These are phyloP conservation scores for Paraphaeosphaeria sporulosa DNA, from an alignment of 2,329 filamentous ascomycete genomes.

Conservation along the genomic window DNA sequence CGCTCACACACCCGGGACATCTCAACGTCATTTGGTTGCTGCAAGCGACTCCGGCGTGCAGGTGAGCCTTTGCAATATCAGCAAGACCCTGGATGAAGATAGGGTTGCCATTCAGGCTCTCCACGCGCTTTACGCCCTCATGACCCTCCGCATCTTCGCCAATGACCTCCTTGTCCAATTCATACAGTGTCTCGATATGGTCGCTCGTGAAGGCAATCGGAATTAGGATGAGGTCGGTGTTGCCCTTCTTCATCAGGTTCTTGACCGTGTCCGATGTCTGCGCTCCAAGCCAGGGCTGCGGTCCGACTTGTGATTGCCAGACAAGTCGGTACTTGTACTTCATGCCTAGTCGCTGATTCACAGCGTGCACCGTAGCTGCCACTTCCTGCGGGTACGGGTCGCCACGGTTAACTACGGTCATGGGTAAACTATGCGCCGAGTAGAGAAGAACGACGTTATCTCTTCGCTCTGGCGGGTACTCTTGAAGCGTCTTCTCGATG, in stretches of 20 bases:
- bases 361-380: conserved; percentile 91
- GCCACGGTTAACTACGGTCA: conserved; percentile 96
- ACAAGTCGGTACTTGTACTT: conserved; percentile 91
- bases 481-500: conserved; percentile 82
- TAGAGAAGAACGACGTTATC: conserved; percentile 87
- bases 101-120: conserved; percentile 88
- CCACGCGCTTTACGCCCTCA: conserved; percentile 77
- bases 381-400: conserved; percentile 97
- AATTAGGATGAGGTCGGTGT: conserved; percentile 88
- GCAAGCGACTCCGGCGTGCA: conserved; percentile 73
- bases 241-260: conserved; percentile 86
- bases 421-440: conserved; percentile 93
- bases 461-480: conserved; percentile 83
- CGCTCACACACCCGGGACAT: conserved; percentile 92
- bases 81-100: conserved; percentile 92
- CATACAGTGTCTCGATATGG: conserved; percentile 96
- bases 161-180: conserved; percentile 94
- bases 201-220: conserved; percentile 99
- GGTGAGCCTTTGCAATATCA: conserved; percentile 82
- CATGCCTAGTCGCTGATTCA: conserved; percentile 91
- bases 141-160: conserved; percentile 71
- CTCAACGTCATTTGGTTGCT: conserved; percentile 87
- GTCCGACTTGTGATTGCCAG: conserved; percentile 98
- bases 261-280: conserved; percentile 90
- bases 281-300: conserved; percentile 92